Evolutionary conservation across 352 stramenopile species (phyloP), one percentile per base, ranked within the genome.

Genomic region (Phytopythium kandeliae): DNA sequence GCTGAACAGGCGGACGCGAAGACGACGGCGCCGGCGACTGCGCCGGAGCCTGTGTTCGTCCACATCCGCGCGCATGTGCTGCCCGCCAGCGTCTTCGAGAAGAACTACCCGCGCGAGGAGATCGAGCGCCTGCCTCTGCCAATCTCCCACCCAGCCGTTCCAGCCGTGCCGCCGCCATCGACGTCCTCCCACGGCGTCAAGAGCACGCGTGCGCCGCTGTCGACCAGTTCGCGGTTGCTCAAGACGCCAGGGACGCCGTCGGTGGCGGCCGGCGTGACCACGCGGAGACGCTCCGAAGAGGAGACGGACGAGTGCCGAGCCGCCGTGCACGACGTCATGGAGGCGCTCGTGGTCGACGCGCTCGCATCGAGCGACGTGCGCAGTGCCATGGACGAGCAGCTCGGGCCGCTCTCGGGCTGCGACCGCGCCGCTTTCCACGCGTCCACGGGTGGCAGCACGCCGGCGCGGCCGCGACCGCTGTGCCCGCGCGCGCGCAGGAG

Each of bases 21-120:
- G 24, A n/a, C 31, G 7, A 4, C 13, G n/a, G 9, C 34, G 10
- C 6, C 22, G 2, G 22, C 30, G 5, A 37, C 5, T 5, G 15
- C 17, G 16, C 21, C 34, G 7, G 47, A 52, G 11, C 61, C 66
- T 9, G 38, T 89, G 12, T 86, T 78, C 31, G 67, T 74, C 0
- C 69, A 70, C 6, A 66, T 88, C 28, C 78, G 69, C 43, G 76
- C 72, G 7, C 78, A 90, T 40, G 60, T 83, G n/a, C 41, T 89
- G n/a, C 62, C 73, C 8, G 56, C 61, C 12, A 44, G 58, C 30
- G 52, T 82, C 15, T 75, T 86, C 37, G 78, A 87, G 47, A 63
- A 65, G 38, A 62, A 62, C 19, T 85, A 86, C 30, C 54, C 69
- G 9, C 69, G 49, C 42, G 54, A 69, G 42, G 49, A 54, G 12